Conservation (phyloP, 2,329 filamentous ascomycete genomes). For the Laburnicola sp. region DNA sequence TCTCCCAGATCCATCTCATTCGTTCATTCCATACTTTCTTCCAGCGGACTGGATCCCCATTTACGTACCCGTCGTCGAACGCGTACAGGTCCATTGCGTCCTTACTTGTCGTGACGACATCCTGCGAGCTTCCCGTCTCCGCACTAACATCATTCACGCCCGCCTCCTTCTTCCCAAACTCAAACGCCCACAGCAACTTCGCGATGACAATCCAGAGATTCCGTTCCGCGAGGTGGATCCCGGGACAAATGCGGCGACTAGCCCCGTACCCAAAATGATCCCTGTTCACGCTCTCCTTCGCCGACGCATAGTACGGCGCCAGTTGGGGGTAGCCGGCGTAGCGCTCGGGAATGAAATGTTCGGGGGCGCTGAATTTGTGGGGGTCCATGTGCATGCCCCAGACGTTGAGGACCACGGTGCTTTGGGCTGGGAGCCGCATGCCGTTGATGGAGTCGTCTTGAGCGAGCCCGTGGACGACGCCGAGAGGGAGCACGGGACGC, state of each 20-base stretch:
- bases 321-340: slow-evolving; percentile 28
- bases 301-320: slow-evolving; percentile 39
- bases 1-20: too few relatives aligned
- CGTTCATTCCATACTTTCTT: too few relatives aligned
- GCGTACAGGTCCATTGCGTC: too few relatives aligned
- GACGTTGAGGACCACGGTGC: slow-evolving; percentile 27
- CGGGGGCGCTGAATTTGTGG: slow-evolving; percentile 18
- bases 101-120: too few relatives aligned
- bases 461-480: slow-evolving; percentile 10
- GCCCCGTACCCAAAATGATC: slow-evolving; percentile 30
- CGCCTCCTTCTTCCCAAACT: background rate
- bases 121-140: background rate
- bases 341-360: slow-evolving; percentile 38
- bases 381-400: slow-evolving; percentile 13
- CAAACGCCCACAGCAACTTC: background rate
- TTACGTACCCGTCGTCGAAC: too few relatives aligned
- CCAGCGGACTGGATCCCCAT: too few relatives aligned
- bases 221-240: slow-evolving; percentile 57
- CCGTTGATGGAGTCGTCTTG: slow-evolving; percentile 23
- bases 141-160: background rate
- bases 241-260: slow-evolving; percentile 55
- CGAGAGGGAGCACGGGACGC: slow-evolving; percentile 15
- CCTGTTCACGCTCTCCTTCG: slow-evolving; percentile 33
- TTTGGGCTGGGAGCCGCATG: slow-evolving; percentile 24
- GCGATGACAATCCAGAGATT: background rate